Percentiles rank a stretch among this genome's conserved stretches.
phyloP scores from a whole-genome alignment of 1,284 basidiomycete species.

The Exobasidium rhododendri region DNA sequence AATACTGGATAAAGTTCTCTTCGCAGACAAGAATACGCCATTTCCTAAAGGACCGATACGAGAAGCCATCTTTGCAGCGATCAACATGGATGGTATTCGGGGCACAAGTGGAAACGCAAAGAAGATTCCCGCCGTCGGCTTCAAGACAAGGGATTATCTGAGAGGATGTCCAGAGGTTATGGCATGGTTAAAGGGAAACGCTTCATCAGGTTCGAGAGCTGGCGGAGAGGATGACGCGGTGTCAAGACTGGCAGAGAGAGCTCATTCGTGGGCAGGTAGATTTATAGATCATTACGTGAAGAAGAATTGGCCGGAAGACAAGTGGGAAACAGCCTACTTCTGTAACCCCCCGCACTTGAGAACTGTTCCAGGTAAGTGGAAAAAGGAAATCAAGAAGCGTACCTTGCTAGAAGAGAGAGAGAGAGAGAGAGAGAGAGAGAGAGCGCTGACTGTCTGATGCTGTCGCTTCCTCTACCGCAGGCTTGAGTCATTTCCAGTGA shows the following conservation, averaged over 20 bases:
- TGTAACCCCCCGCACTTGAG: constrained; percentile 36
- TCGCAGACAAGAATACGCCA: constrained; percentile 22
- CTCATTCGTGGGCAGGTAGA: constrained; percentile 29
- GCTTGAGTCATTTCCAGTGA: constrained; percentile 4
- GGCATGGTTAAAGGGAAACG: neutral
- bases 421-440: neutral
- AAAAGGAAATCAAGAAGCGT: too few species aligned
- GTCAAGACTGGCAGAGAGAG: constrained; percentile 9
- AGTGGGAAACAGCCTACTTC: constrained; percentile 32
- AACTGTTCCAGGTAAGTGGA: constrained; percentile 28
- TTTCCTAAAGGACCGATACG: constrained; percentile 11
- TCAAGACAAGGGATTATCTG: constrained; percentile 14
- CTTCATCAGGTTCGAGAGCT: constrained; percentile 5
- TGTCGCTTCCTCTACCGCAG: constrained; percentile 61
- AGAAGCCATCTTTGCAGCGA: constrained; percentile 28
- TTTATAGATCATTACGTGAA: constrained; percentile 24
- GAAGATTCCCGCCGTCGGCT: neutral
- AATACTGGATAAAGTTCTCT: constrained; percentile 26
- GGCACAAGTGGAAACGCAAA: constrained; percentile 28
- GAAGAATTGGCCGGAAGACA: constrained; percentile 19
- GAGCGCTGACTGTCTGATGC: constrained; percentile 57
- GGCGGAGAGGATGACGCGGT: constrained; percentile 1
- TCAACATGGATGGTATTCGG: constrained; percentile 37
- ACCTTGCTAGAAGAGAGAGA: too few species aligned
- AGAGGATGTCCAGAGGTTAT: neutral